Conservation (phyloP, 148 eudicot species). For the Fagopyrum esculentum region DNA sequence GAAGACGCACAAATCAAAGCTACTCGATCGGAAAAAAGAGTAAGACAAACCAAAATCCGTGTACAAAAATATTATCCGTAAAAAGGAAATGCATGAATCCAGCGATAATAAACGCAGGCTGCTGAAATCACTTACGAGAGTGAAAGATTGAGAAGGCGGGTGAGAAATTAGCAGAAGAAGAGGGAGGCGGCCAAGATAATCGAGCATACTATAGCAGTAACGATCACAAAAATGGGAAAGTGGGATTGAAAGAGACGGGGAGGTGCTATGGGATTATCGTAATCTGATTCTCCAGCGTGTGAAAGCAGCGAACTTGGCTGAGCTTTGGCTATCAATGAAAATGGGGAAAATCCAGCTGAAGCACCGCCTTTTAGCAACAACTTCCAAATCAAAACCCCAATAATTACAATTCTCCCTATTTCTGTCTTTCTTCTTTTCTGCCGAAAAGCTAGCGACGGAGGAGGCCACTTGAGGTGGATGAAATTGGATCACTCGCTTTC, state of each 20-base stretch:
- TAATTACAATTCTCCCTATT: background rate
- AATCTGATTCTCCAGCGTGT: conserved; percentile 1
- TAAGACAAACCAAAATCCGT: background rate
- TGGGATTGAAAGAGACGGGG: conserved; percentile 4
- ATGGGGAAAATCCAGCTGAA: background rate
- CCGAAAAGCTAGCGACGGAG: too few relatives aligned
- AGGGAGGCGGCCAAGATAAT: background rate
- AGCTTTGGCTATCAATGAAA: background rate
- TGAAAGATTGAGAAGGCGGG: background rate
- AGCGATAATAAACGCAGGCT: background rate
- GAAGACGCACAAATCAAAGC: background rate
- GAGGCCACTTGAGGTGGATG: too few relatives aligned
- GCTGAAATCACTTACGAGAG: background rate
- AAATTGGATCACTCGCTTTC: too few relatives aligned
- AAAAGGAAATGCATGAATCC: background rate
- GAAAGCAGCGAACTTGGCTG: conserved; percentile 2
- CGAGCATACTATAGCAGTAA: background rate
- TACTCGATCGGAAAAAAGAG: background rate
- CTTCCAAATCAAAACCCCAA: background rate
- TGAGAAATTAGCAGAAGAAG: background rate
- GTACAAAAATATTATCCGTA: background rate
- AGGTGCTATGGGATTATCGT: background rate
- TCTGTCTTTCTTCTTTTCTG: background rate
- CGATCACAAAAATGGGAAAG: background rate
- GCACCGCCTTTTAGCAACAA: background rate